Evolutionary conservation across 2,329 filamentous ascomycete genomes (phyloP).

Genomic region (Graphilbum ipis-grandicollis): DNA sequence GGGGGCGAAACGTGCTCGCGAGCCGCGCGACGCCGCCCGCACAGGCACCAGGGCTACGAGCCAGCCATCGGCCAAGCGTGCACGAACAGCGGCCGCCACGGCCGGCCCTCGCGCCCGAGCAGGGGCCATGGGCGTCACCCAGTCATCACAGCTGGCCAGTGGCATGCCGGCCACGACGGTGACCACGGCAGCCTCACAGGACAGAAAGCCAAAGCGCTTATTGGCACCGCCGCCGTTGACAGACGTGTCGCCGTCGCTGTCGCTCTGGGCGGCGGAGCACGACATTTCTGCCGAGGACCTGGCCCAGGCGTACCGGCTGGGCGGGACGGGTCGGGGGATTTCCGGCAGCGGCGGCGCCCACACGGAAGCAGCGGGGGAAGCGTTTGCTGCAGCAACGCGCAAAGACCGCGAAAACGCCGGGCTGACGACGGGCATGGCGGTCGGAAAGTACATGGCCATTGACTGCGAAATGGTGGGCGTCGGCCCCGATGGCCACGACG

Average conservation of each 20-base stretch:
- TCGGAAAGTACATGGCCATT: slow-evolving; percentile 81
- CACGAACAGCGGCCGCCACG: too few species aligned
- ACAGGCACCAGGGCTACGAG: too few species aligned
- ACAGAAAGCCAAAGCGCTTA: too few species aligned
- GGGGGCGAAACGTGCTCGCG: slow-evolving; percentile 3
- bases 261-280: slow-evolving; percentile 43
- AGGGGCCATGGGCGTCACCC: slow-evolving; percentile 35
- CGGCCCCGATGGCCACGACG: slow-evolving; percentile 50
- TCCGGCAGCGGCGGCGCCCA: not conserved
- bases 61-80: too few species aligned
- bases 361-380: not conserved
- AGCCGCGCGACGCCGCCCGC: too few species aligned
- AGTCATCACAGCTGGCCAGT: slow-evolving; percentile 26
- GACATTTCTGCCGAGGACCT: slow-evolving; percentile 42
- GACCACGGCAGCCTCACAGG: too few species aligned
- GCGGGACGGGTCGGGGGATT: slow-evolving; percentile 8
- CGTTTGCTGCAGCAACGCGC: slow-evolving; percentile 19
- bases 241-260: slow-evolving; percentile 31
- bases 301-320: slow-evolving; percentile 43
- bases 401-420: slow-evolving; percentile 43
- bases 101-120: too few species aligned
- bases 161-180: not conserved
- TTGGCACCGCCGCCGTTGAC: too few species aligned
- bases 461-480: slow-evolving; percentile 99
- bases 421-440: slow-evolving; percentile 39